Base-by-base conservation (phyloP, 495 filamentous ascomycete genomes). In the Neurospora discreta region DNA sequence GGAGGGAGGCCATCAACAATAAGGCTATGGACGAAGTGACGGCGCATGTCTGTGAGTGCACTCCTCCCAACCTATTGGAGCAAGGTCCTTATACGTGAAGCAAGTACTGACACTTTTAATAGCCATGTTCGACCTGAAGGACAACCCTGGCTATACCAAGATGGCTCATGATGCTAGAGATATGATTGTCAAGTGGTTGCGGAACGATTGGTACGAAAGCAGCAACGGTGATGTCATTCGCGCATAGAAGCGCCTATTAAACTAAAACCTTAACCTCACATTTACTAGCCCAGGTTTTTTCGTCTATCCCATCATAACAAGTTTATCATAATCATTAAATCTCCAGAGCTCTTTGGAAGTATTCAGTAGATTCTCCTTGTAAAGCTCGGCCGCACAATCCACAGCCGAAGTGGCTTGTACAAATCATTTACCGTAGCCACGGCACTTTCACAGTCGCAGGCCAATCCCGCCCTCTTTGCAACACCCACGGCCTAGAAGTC, bases 51-150 rank as follows among this genome's bases (percentile, higher is more conserved):
- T 87, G 86, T 87, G 79, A 75, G 84, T 81, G 13, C 30, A 68
- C 3, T 8, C 41, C 69, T 71, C 58, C 30, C 16, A 18, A 52
- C 13, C 20, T 13, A 3, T 52, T 52, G 11, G 18, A 68, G 23
- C 6, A 60, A 71, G 9, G 9, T 65, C 58, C 3, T 44, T 52
- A 43, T 20, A 60, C 23, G 23, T 16, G 13, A 30, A 38, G 16
- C 52, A 43, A 42, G n/a, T 70, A 52, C 69, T 77, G 42, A 77
- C 70, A 73, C 60, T 74, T 23, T 36, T 33, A 20, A 40, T 40
- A 86, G 86, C 80, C 68, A 97, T 98, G 93, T 98, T 98, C 75
- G 83, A 88, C 70, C 87, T 90, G 8, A 90, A 87, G 75, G 86
- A 92, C 44, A 97, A 98, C 78, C 91, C 93, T 13, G 91, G 88